A percentile compares a stretch with the other conserved stretches of the same genome.
Evolutionary conservation across 1,284 basidiomycete genomes (phyloP).

Genomic region (Puccinia horiana): DNA sequence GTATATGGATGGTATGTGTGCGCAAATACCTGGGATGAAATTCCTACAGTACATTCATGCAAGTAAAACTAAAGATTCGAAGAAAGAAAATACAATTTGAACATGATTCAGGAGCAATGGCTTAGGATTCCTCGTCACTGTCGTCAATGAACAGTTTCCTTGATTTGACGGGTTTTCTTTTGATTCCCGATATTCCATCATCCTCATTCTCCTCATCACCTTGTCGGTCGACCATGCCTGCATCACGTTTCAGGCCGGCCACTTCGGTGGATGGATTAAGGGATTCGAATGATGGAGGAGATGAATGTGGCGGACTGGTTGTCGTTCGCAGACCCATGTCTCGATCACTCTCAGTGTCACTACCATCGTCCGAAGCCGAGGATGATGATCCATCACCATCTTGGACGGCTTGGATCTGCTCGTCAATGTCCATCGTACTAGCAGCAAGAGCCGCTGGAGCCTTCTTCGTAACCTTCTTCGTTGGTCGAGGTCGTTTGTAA

Average conservation of each 20-base stretch:
- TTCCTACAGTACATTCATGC: neutral
- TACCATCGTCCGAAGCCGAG: neutral
- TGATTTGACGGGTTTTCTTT: slow-evolving; percentile 16
- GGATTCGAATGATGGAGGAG: neutral
- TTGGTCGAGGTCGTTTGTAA: neutral
- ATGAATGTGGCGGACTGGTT: slow-evolving; percentile 18
- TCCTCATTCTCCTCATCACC: slow-evolving; percentile 20
- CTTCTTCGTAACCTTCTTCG: neutral
- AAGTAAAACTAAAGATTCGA: neutral
- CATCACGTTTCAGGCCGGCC: slow-evolving; percentile 19
- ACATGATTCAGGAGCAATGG: neutral
- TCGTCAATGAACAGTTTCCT: slow-evolving; percentile 34
- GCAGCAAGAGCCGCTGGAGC: neutral
- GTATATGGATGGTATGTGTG: neutral
- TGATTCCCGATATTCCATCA: neutral
- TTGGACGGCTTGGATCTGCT: neutral
- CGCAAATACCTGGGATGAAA: neutral
- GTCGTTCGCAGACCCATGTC: neutral
- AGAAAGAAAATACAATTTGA: neutral
- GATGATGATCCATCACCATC: slow-evolving; percentile 1
- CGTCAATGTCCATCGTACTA: neutral
- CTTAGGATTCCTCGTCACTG: slow-evolving; percentile 42
- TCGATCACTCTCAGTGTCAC: slow-evolving; percentile 17
- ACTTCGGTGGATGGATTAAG: neutral
- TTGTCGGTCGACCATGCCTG: neutral